phyloP scores from a whole-genome alignment of 73 alveolate genomes.

The Halteria grandinella region DNA sequence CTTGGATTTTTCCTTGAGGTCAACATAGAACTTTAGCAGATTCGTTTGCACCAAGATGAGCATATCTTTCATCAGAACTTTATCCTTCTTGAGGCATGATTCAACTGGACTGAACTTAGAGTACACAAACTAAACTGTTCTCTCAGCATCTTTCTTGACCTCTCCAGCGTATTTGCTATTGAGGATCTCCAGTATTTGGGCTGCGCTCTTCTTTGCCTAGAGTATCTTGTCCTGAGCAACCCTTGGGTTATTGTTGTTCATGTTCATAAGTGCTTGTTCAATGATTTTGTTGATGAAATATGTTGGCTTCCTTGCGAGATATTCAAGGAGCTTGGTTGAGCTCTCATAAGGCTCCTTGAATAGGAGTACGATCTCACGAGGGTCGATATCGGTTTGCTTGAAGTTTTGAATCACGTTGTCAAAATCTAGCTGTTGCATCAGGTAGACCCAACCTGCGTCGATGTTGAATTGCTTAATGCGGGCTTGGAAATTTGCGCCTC shows the following conservation, averaged over 20 bases:
- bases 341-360: conserved; percentile 24
- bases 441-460: conserved; percentile 67
- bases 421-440: conserved; percentile 20
- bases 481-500: neutral
- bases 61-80: conserved; percentile 35
- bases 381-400: conserved; percentile 56
- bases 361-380: conserved; percentile 46
- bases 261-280: no score
- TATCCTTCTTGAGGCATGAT: conserved; percentile 10
- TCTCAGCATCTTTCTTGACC: conserved; percentile 38
- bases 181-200: conserved; percentile 9
- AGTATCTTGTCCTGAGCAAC: conserved; percentile 2
- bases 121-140: conserved; percentile 10
- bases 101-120: conserved; percentile 6
- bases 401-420: conserved; percentile 46
- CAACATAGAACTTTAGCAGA: conserved; percentile 51
- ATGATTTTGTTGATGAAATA: conserved; percentile 23
- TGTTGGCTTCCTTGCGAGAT: conserved; percentile 10
- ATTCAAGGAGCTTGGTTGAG: neutral
- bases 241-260: no score
- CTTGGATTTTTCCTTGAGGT: conserved; percentile 31
- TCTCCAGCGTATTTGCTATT: conserved; percentile 41
- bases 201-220: conserved; percentile 35
- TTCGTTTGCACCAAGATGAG: conserved; percentile 44
- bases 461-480: conserved; percentile 43